phyloP scores from a whole-genome alignment of 371 early-diverging fungal species.

The Circinella minor region DNA sequence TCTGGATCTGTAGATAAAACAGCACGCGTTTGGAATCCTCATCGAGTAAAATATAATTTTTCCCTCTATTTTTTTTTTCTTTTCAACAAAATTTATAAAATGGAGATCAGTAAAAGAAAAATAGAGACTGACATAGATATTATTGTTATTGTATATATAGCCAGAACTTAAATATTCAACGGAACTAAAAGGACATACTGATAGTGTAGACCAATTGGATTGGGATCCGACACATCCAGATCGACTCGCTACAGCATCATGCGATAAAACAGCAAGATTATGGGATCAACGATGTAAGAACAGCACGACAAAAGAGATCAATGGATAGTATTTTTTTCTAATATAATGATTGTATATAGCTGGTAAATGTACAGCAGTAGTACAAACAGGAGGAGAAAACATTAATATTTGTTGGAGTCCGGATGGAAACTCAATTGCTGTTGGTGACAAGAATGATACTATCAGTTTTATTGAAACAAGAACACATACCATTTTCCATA shows the following conservation, averaged over 20 bases:
- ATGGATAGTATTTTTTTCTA: not conserved
- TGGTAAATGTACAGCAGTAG: conserved; percentile 63
- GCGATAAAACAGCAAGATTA: conserved; percentile 83
- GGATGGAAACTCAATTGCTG: conserved; percentile 79
- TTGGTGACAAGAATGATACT: conserved; percentile 84
- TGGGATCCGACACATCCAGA: conserved; percentile 85
- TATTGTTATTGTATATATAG: conserved; percentile 27
- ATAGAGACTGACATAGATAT: not conserved
- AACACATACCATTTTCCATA: conserved; percentile 59
- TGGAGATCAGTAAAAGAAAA: not conserved
- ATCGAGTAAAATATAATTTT: conserved; percentile 46
- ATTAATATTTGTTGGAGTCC: conserved; percentile 90
- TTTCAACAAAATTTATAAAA: too few relatives aligned
- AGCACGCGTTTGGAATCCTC: conserved; percentile 71
- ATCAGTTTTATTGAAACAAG: conserved; percentile 81
- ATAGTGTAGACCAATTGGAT: conserved; percentile 82
- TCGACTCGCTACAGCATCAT: conserved; percentile 81
- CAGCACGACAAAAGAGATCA: not conserved
- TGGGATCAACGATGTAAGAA: conserved; percentile 85
- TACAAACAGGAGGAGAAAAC: conserved; percentile 82
- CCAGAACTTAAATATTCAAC: conserved; percentile 63
- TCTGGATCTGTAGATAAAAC: conserved; percentile 74
- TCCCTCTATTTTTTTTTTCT: not conserved
- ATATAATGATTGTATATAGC: conserved; percentile 33
- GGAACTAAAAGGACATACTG: conserved; percentile 83